phyloP scores from a whole-genome alignment of 257 asterid species.

The Capsicum rhomboideum region DNA sequence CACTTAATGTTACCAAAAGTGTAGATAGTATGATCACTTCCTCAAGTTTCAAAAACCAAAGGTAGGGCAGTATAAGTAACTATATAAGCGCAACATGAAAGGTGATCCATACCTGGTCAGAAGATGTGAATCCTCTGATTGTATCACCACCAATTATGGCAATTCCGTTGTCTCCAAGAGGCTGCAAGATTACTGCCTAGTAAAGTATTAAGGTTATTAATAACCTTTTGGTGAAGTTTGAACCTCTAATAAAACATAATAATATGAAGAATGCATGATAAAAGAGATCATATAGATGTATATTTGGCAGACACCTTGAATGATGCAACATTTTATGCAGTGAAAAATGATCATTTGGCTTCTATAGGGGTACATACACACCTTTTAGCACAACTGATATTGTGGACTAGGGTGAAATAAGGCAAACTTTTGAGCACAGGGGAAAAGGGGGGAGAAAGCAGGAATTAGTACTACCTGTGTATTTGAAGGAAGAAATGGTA shows the following conservation, averaged over 20 bases:
- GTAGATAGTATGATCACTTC: not conserved
- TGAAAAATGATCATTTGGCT: not conserved
- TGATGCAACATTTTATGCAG: not conserved
- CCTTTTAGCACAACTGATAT: not conserved
- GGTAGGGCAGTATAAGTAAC: not conserved
- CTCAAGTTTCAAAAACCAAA: not conserved
- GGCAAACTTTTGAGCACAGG: not conserved
- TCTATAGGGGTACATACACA: not conserved
- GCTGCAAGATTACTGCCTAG: constrained; percentile 94
- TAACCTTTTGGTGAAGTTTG: not conserved
- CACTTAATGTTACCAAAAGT: not conserved
- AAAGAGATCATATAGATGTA: not conserved
- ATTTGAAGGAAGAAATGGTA: constrained; percentile 84
- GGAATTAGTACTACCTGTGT: constrained; percentile 50
- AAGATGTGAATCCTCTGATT: constrained; percentile 77
- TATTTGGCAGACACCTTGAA: not conserved
- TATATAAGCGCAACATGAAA: not conserved
- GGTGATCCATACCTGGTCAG: constrained; percentile 62
- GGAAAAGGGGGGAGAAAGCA: not conserved
- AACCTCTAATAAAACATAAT: not conserved
- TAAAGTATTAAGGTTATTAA: not conserved
- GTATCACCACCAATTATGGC: constrained; percentile 86
- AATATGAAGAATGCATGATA: not conserved
- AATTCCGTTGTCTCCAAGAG: constrained; percentile 76
- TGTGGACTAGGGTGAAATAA: not conserved